A percentile compares a stretch with the other conserved stretches of the same genome.
phyloP scores from a whole-genome alignment of 148 eudicot species.

The Chenopodium berlandieri region DNA sequence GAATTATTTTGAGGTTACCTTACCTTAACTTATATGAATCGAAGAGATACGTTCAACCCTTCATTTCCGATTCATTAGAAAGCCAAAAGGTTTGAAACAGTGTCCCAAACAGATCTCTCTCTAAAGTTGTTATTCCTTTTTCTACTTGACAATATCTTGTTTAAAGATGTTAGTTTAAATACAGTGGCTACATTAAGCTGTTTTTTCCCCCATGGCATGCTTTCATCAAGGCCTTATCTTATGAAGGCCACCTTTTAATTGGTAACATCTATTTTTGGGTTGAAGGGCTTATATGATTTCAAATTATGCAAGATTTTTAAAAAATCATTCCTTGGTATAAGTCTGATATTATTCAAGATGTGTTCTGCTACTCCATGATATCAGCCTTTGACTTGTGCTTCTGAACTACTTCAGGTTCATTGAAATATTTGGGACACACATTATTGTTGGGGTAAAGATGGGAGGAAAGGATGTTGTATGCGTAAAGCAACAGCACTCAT shows the following conservation, averaged over 20 bases:
- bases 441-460: constrained; percentile 93
- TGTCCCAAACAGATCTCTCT: too few relatives aligned
- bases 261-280: not conserved
- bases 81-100: too few relatives aligned
- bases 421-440: constrained; percentile 86
- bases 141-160: too few relatives aligned
- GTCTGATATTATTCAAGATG: not conserved
- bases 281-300: not conserved
- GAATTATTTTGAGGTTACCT: too few relatives aligned
- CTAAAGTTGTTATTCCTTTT: too few relatives aligned
- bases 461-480: constrained; percentile 97
- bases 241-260: not conserved
- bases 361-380: not conserved
- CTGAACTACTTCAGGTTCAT: constrained; percentile 64
- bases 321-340: not conserved
- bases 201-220: too few relatives aligned
- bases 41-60: too few relatives aligned
- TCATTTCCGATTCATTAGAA: too few relatives aligned
- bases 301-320: not conserved
- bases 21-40: too few relatives aligned
- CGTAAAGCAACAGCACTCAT: constrained; percentile 84
- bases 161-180: too few relatives aligned
- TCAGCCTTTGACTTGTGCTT: constrained; percentile 1
- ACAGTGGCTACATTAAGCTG: too few relatives aligned
- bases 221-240: too few relatives aligned